Evolutionary conservation across 352 stramenopile species (phyloP).

Genomic region (Phytopythium chamaehyphon): DNA sequence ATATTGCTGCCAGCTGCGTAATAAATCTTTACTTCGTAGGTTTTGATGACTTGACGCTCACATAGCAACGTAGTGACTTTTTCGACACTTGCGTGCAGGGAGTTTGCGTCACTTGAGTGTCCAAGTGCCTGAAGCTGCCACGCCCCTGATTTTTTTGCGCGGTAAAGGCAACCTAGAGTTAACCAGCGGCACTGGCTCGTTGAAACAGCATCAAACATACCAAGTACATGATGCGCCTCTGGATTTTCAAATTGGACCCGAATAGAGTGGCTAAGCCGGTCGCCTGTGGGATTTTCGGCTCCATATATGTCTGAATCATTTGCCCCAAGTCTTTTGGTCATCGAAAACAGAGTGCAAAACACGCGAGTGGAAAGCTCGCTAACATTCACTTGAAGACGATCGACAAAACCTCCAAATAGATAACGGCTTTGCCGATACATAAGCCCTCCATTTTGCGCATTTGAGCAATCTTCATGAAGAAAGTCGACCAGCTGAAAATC

Average conservation of each 20-base stretch:
- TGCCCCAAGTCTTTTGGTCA: conserved; percentile 15
- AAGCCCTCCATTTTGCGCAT: conserved; percentile 22
- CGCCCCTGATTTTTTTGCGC: conserved; percentile 39
- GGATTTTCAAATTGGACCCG: conserved; percentile 50
- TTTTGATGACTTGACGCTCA: conserved; percentile 48
- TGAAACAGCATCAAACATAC: conserved; percentile 37
- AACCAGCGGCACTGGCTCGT: conserved; percentile 36
- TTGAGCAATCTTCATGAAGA: conserved; percentile 43
- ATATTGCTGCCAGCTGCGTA: conserved; percentile 8
- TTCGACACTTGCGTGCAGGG: conserved; percentile 46
- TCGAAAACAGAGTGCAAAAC: conserved; percentile 49
- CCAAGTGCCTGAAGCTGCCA: conserved; percentile 55
- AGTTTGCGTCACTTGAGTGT: conserved; percentile 28
- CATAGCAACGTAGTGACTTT: conserved; percentile 48
- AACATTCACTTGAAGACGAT: conserved; percentile 41
- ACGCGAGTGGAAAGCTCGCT: conserved; percentile 31
- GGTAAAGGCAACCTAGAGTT: conserved; percentile 42
- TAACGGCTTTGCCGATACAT: conserved; percentile 42
- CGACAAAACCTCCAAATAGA: conserved; percentile 40
- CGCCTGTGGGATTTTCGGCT: neutral
- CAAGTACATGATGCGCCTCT: conserved; percentile 39
- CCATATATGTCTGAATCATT: neutral
- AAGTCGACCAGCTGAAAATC: conserved; percentile 64
- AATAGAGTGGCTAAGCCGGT: neutral
- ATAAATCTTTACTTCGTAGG: conserved; percentile 52